A percentile compares a stretch with the other conserved stretches of the same genome.
phyloP scores from a whole-genome alignment of 257 asterid genomes.

The Schizonepeta tenuifolia region DNA sequence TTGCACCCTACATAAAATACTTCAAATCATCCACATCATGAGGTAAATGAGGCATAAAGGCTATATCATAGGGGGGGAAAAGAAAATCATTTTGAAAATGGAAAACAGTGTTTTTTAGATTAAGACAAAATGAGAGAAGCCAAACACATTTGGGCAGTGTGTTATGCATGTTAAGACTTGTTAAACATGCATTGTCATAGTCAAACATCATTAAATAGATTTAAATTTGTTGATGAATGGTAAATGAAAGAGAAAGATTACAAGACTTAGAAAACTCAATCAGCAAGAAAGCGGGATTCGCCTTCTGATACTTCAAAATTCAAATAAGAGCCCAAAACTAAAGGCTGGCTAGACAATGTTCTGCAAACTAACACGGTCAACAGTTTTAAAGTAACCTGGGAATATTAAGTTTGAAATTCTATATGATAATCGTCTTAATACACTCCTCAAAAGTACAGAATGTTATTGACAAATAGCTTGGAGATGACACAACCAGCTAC shows the following conservation, averaged over 20 bases:
- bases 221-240: neutral
- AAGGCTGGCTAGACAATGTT: conserved; percentile 26
- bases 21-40: conserved; percentile 25
- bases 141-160: neutral
- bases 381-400: conserved; percentile 17
- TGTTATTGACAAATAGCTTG: neutral
- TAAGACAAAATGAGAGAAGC: conserved; percentile 14
- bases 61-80: neutral
- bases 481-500: conserved; percentile 20
- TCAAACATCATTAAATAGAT: neutral
- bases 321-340: conserved; percentile 8
- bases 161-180: neutral
- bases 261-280: conserved; percentile 4
- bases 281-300: conserved; percentile 4
- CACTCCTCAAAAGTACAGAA: neutral
- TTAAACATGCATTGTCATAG: neutral
- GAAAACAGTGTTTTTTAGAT: neutral
- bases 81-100: conserved; percentile 9
- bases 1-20: conserved; percentile 70
- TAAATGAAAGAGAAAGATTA: neutral
- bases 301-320: conserved; percentile 22
- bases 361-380: conserved; percentile 14
- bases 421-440: neutral
- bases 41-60: conserved; percentile 9
- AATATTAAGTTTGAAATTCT: conserved; percentile 20